Evolutionary conservation across 2,329 filamentous ascomycete genomes (phyloP).

Genomic region (Aureobasidium subglaciale): DNA sequence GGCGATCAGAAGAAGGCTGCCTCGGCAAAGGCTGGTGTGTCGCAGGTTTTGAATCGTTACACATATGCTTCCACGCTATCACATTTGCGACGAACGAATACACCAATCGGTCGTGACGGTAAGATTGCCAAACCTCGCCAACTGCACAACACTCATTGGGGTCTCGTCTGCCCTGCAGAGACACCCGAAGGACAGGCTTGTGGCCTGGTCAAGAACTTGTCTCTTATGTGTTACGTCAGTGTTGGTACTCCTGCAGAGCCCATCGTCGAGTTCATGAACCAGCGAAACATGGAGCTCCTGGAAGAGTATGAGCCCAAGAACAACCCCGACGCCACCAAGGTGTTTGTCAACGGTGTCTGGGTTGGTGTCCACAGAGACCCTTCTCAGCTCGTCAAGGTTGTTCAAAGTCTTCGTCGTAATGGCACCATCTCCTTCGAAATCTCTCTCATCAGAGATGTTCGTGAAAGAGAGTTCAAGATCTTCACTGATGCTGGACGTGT

Average conservation of each 20-base stretch:
- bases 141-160: conserved; percentile 98
- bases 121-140: conserved; percentile 98
- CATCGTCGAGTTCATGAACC: conserved; percentile 91
- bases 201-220: conserved; percentile 94
- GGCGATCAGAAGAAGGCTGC: conserved; percentile 98
- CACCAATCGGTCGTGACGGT: conserved; percentile 92
- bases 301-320: conserved; percentile 68
- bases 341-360: conserved; percentile 98
- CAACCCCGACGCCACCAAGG: conserved; percentile 89
- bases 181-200: conserved; percentile 98
- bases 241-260: conserved; percentile 87
- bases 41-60: conserved; percentile 95
- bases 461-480: conserved; percentile 96
- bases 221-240: conserved; percentile 96
- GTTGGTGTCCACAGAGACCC: conserved; percentile 91
- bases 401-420: conserved; percentile 46
- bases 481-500: conserved; percentile 96
- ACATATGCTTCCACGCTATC: conserved; percentile 95
- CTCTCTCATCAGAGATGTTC: conserved; percentile 89
- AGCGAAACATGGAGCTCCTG: conserved; percentile 89
- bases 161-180: conserved; percentile 91
- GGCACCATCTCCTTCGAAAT: conserved; percentile 86
- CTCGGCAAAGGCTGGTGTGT: conserved; percentile 91
- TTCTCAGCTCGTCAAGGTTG: conserved; percentile 63
- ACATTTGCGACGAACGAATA: conserved; percentile 95